Evolutionary conservation across 2,329 filamentous ascomycete species (phyloP).

Genomic region (Fusarium foetens): DNA sequence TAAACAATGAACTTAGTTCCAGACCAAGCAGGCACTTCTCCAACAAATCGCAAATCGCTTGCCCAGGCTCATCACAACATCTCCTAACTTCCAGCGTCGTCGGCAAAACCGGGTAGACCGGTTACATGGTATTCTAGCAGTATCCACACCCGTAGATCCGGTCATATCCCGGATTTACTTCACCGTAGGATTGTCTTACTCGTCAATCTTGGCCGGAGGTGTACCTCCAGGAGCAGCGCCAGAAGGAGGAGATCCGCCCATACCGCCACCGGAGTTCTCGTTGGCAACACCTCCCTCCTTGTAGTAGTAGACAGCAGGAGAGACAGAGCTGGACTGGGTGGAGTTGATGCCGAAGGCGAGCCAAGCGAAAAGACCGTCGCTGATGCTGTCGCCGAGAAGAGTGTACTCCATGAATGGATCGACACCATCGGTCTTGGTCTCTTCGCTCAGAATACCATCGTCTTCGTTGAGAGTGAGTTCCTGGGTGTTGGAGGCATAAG

Average conservation of each 20-base stretch:
- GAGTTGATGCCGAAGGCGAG: slow-evolving; percentile 63
- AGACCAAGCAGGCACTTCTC: background rate
- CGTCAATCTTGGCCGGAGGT: background rate
- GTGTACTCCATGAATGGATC: slow-evolving; percentile 70
- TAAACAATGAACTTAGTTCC: background rate
- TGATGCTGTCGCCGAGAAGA: slow-evolving; percentile 62
- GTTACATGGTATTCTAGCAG: background rate
- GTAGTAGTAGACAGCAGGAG: slow-evolving; percentile 34
- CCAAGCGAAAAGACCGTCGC: slow-evolving; percentile 66
- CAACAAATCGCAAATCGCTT: background rate
- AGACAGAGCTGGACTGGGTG: slow-evolving; percentile 31
- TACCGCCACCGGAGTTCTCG: slow-evolving; percentile 25
- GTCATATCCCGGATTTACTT: background rate
- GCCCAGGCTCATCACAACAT: background rate
- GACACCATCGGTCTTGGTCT: slow-evolving; percentile 59
- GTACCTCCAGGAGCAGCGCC: slow-evolving; percentile 6
- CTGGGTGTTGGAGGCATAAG: slow-evolving; percentile 60
- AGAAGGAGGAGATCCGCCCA: slow-evolving; percentile 13
- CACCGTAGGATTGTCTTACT: background rate
- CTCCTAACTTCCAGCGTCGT: background rate
- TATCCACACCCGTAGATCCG: background rate
- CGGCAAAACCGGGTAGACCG: background rate
- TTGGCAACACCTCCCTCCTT: slow-evolving; percentile 40
- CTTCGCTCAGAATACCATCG: slow-evolving; percentile 59
- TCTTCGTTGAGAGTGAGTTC: slow-evolving; percentile 61